Evolutionary conservation across 345 rosid genomes (phyloP), one percentile per base, ranked within the genome.

Genomic region (Dipteronia sinensis): DNA sequence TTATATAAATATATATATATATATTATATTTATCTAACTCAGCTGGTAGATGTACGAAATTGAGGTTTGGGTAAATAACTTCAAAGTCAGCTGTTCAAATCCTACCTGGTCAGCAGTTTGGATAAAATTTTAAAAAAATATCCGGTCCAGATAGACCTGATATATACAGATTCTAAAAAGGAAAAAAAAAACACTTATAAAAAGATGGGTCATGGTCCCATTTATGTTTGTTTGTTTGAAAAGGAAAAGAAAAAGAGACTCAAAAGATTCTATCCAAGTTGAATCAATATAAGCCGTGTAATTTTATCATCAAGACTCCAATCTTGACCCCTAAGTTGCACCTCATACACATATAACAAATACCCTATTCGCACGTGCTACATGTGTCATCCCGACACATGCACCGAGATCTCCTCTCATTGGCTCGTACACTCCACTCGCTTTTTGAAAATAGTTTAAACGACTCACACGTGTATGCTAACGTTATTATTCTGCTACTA

Each of bases 341-440:
- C 13, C 34, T 46, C 56, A 6, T 2, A 3, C 0, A 13, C 31
- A 23, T 2, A 22, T 34, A 51, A 16, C 10, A 2, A 9, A 51
- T 51, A 0, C 44, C 46, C 23, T 7, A 16, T 71, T 16, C 2
- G 25, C 34, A 71, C 63, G 63, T 31, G 63, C 74, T 27, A 53
- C 42, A 62, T 51, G 56, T 25, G 40, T 8, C 22, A 23, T 49
- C n/a, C 9, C 2, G 10, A 8, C 76, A 59, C 77, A 17, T 63
- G 69, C 61, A 9, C 10, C 1, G 25, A 64, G 44, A 12, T 74
- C 46, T 2, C 8, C 27, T 64, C 10, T 46, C 27, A 74, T 47
- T 64, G 62, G 77, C 1, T 2, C 77, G 77, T 74, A 47, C 1
- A 3, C 1, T 19, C 46, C 70, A 74, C 61, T 64, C 77, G 70